Percentiles rank a stretch among this genome's conserved stretches.
Conservation (phyloP, 495 filamentous ascomycete genomes). For the Aspergillus avenaceus region DNA sequence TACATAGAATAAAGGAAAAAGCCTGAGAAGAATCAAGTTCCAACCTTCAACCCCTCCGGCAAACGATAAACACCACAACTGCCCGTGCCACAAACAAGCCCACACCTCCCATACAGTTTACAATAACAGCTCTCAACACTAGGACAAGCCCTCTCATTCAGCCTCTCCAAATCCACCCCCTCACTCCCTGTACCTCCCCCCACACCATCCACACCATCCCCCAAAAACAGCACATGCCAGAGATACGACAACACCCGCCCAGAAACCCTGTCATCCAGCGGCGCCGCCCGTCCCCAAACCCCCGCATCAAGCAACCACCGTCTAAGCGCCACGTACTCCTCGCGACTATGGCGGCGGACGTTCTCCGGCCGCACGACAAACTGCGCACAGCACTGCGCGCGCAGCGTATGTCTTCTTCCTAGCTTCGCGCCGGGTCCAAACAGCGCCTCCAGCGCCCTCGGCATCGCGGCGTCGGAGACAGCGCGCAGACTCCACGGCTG, state of each 20-base stretch:
- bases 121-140: slow-evolving; percentile 40
- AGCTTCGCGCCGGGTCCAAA: slow-evolving; percentile 21
- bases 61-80: slow-evolving; percentile 32
- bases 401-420: slow-evolving; percentile 28
- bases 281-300: slow-evolving; percentile 19
- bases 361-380: slow-evolving; percentile 35
- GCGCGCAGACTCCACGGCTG: slow-evolving; percentile 38
- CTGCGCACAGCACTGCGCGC: slow-evolving; percentile 45
- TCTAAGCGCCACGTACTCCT: slow-evolving; percentile 38
- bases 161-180: slow-evolving; percentile 40
- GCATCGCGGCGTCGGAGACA: slow-evolving; percentile 33
- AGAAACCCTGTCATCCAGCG: slow-evolving; percentile 32
- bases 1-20: too few species aligned
- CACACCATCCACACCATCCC: slow-evolving; percentile 14
- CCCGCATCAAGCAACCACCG: slow-evolving; percentile 41
- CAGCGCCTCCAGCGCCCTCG: slow-evolving; percentile 25
- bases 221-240: slow-evolving; percentile 46
- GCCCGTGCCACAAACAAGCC: slow-evolving; percentile 22
- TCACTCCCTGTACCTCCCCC: slow-evolving; percentile 5
- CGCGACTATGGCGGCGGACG: slow-evolving; percentile 30
- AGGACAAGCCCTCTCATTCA: slow-evolving; percentile 37
- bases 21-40: too few species aligned
- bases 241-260: slow-evolving; percentile 38
- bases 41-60: slow-evolving; percentile 30
- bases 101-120: slow-evolving; percentile 39